phyloP scores from a whole-genome alignment of 345 rosid species.

The Lepidium didymum region DNA sequence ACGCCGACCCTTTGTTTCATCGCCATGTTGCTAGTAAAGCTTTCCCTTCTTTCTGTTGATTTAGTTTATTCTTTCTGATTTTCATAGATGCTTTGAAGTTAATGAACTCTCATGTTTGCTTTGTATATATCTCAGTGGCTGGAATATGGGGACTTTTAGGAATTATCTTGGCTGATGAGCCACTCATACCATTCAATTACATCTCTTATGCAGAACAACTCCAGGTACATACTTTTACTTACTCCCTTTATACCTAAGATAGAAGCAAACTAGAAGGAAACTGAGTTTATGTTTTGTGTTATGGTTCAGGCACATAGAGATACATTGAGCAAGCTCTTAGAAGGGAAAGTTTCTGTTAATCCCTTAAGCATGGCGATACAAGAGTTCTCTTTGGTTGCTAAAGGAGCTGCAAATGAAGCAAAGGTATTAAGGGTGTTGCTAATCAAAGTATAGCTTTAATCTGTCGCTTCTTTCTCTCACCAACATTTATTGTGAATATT shows the following conservation, averaged over 20 bases:
- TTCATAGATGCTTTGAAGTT: neutral
- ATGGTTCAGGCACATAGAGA: constrained; percentile 44
- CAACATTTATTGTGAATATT: neutral
- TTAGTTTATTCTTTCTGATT: neutral
- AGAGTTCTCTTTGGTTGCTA: constrained; percentile 52
- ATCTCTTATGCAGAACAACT: constrained; percentile 60
- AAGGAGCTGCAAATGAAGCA: constrained; percentile 50
- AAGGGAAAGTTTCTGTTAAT: constrained; percentile 36
- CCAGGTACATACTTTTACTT: constrained; percentile 27
- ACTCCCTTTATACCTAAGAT: neutral
- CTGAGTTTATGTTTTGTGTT: neutral
- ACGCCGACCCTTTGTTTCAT: constrained; percentile 72
- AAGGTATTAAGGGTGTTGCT: constrained; percentile 30
- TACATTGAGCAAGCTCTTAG: constrained; percentile 42
- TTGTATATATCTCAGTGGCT: constrained; percentile 47
- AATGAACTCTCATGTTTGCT: neutral
- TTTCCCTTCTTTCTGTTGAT: constrained; percentile 2
- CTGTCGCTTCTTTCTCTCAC: neutral
- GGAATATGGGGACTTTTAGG: constrained; percentile 88
- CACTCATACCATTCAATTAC: constrained; percentile 66
- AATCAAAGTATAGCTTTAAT: neutral
- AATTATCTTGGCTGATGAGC: constrained; percentile 74
- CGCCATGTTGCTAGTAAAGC: constrained; percentile 81
- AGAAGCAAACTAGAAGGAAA: neutral
- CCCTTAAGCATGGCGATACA: constrained; percentile 55